Conservation (phyloP, 176 grass and related monocot species). For the Poa annua region DNA sequence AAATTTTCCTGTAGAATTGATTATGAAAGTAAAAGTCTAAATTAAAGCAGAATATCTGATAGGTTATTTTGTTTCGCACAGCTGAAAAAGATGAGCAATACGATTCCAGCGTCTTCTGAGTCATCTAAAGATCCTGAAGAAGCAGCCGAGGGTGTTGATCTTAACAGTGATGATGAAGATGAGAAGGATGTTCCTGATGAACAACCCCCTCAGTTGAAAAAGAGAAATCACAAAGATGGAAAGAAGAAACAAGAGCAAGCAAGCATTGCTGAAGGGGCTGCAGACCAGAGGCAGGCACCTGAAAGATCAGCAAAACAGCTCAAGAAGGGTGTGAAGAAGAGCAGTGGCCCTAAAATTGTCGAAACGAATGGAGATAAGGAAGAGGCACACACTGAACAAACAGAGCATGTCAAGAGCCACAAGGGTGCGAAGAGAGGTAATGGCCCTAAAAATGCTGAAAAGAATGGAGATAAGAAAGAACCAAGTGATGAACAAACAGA, state of each 20-base stretch:
- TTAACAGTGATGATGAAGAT: conserved; percentile 40
- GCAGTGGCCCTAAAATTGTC: conserved; percentile 27
- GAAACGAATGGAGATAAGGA: conserved; percentile 15
- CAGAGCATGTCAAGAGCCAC: conserved; percentile 5
- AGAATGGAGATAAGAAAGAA: conserved; percentile 19
- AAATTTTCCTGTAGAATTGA: not conserved
- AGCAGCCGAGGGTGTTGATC: conserved; percentile 43
- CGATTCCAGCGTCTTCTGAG: conserved; percentile 48
- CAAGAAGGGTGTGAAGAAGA: conserved; percentile 32
- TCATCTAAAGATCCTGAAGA: conserved; percentile 47
- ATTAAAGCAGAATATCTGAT: not conserved
- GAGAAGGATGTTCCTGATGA: conserved; percentile 38
- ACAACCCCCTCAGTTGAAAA: conserved; percentile 35
- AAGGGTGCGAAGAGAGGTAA: conserved; percentile 35
- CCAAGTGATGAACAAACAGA: not conserved
- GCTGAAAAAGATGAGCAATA: conserved; percentile 97
- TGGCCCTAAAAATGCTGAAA: conserved; percentile 19
- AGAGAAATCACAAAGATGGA: conserved; percentile 43
- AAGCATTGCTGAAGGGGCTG: not conserved
- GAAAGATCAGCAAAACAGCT: conserved; percentile 41
- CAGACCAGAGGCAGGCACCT: conserved; percentile 22
- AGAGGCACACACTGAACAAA: not conserved
- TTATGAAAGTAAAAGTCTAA: no score
- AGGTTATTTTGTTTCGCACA: conserved; percentile 38
- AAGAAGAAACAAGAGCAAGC: conserved; percentile 36